A percentile compares a stretch with the other conserved stretches of the same genome.
Conservation (phyloP, 2,329 filamentous ascomycete species). For the Aspergillus ruber region DNA sequence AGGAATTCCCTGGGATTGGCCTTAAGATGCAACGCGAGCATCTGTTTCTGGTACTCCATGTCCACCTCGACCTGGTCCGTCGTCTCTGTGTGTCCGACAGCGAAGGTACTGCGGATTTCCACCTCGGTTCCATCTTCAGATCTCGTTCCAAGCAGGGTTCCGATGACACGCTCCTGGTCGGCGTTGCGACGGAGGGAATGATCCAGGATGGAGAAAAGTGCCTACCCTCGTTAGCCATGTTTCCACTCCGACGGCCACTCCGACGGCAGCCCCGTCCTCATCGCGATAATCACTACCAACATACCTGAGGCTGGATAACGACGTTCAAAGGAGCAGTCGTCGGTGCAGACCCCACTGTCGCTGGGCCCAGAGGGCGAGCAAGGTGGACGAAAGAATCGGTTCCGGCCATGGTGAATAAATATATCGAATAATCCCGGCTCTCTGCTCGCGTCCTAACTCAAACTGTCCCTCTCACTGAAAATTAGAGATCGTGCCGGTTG, state of each 20-base stretch:
- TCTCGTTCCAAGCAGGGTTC: conserved; percentile 84
- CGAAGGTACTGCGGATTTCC: conserved; percentile 93
- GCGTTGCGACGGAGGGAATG: conserved; percentile 88
- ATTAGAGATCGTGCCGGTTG: conserved; percentile 17
- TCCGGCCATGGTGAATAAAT: conserved; percentile 64
- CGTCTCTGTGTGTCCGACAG: conserved; percentile 96
- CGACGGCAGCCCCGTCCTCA: neutral
- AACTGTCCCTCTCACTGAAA: neutral
- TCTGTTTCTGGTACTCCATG: conserved; percentile 99
- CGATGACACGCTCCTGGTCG: conserved; percentile 92
- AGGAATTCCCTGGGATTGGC: conserved; percentile 89
- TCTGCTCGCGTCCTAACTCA: neutral
- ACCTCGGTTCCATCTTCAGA: conserved; percentile 96
- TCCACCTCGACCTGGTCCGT: conserved; percentile 98
- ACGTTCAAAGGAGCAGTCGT: conserved; percentile 89
- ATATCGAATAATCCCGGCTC: conserved; percentile 11
- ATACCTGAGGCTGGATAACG: conserved; percentile 89
- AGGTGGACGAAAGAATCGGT: conserved; percentile 89
- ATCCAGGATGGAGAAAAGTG: conserved; percentile 66
- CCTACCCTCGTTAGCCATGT: conserved; percentile 33
- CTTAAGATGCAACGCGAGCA: conserved; percentile 91
- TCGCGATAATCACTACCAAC: conserved; percentile 16
- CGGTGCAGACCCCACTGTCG: conserved; percentile 68
- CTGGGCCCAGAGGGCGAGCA: conserved; percentile 81
- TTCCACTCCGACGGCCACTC: conserved; percentile 2